Conservation (phyloP, 2,329 filamentous ascomycete genomes). For the Botrytis byssoidea region DNA sequence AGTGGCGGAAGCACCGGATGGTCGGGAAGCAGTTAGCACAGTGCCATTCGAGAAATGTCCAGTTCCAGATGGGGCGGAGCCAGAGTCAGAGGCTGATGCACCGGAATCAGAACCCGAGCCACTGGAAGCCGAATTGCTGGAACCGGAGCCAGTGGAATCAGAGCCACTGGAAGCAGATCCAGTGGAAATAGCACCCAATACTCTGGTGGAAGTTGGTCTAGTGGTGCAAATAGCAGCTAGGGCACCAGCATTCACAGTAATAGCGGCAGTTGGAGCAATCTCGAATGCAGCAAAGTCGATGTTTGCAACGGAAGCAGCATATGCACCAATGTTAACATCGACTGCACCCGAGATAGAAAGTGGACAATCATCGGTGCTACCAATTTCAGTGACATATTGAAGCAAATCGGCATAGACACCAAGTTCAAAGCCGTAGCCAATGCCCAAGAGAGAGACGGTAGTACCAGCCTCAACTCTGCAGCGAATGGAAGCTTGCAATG, state of each 20-base stretch:
- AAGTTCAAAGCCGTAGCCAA: constrained; percentile 30
- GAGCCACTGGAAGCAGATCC: background rate
- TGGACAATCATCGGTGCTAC: constrained; percentile 22
- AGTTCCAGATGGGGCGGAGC: background rate
- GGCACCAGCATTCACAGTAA: constrained; percentile 24
- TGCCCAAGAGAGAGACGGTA: constrained; percentile 28
- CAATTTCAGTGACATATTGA: constrained; percentile 28
- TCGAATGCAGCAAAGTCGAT: constrained; percentile 29
- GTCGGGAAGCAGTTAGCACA: background rate
- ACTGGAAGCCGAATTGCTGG: background rate
- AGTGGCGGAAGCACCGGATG: background rate
- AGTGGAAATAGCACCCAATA: background rate
- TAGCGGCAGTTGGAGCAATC: constrained; percentile 22
- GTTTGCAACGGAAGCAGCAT: constrained; percentile 26
- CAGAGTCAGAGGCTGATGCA: background rate
- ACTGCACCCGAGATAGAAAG: constrained; percentile 25
- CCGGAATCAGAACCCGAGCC: background rate
- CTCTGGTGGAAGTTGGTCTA: background rate
- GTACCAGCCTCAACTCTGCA: constrained; percentile 30
- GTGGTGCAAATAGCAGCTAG: background rate
- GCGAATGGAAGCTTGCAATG: constrained; percentile 30
- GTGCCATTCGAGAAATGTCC: background rate
- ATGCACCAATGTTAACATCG: constrained; percentile 30
- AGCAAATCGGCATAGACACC: constrained; percentile 30
- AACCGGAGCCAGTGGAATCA: background rate